Evolutionary conservation across 768 basidiomycete species (phyloP), one percentile per base, ranked within the genome.

Genomic region (Panaeolus papilionaceus): DNA sequence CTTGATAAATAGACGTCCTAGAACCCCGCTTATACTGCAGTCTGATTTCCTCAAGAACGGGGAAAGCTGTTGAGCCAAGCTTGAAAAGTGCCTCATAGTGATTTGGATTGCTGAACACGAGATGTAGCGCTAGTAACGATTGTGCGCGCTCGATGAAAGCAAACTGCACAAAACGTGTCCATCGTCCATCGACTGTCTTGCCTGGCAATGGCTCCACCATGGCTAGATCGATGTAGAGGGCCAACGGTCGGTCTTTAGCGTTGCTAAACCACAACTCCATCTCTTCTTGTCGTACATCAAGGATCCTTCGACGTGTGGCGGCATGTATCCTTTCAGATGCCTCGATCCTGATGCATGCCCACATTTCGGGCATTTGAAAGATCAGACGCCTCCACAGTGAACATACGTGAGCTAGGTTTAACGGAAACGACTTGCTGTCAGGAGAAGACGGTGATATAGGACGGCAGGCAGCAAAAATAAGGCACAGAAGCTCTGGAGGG

Each of bases 281-380:
- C 16, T 58, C 28, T 16, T 58, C 54, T 58, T 12, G 14, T 37
- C 54, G 26, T 28, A 58, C 26, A 18, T 58, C 54, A 9, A 58
- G 33, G 14, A 58, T 58, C 12, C 33, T 58, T 16, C 54, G 8
- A 18, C 14, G 28, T 16, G 26, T 58, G 14, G 1, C 4, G 6
- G 54, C 28, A 28, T 58, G 54, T 1, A n/a, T 14, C 33, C 16
- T 28, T 7, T 37, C 11, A 37, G 33, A 58, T 3, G 54, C 54
- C 54, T 58, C 54, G 7, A 58, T 37, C 28, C 54, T 58, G 54
- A 58, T 58, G 33, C 54, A 58, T 14, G 54, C 33, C 54, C 54
- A 58, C 54, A 58, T 14, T 14, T 58, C 54, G 10, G 54, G 54
- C 14, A 58, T 58, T 58, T 37, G 26, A 16, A 58, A 33, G 10